Evolutionary conservation across 2,329 filamentous ascomycete species (phyloP).

Genomic region (Penicillium brasilianum): DNA sequence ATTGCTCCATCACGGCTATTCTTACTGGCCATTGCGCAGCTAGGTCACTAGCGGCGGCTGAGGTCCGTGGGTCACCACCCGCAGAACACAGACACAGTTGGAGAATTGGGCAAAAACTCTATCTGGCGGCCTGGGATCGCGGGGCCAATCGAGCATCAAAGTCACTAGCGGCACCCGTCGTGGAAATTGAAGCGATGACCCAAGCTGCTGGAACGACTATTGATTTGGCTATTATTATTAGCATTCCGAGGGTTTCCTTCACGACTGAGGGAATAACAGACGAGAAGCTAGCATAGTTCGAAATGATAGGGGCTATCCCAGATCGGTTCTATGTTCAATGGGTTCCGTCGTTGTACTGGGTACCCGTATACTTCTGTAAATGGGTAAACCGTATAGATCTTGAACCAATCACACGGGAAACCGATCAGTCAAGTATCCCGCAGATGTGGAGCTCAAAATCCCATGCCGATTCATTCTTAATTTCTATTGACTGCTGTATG

Average conservation of each 20-base stretch:
- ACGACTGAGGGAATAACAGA: neutral
- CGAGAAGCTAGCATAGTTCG: neutral
- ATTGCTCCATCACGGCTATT: neutral
- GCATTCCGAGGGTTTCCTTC: neutral
- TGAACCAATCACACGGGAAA: neutral
- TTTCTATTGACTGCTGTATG: neutral
- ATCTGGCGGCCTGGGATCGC: constrained; percentile 14
- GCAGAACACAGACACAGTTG: neutral
- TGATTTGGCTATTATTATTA: constrained; percentile 8
- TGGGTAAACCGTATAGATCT: too few species aligned
- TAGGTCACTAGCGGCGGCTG: constrained; percentile 22
- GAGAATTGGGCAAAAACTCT: constrained; percentile 16
- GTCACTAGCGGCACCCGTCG: neutral
- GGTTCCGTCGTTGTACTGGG: neutral
- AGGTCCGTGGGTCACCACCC: constrained; percentile 15
- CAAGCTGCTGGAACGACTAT: constrained; percentile 10
- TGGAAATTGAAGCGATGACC: constrained; percentile 14
- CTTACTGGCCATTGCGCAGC: constrained; percentile 3
- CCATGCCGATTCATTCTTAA: neutral
- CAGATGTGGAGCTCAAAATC: neutral
- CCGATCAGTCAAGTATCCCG: neutral
- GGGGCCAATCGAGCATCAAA: constrained; percentile 7
- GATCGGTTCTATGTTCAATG: neutral
- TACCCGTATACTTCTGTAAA: neutral
- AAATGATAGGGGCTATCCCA: neutral